Percentiles rank a stretch among this genome's conserved stretches.
Evolutionary conservation across 2,329 filamentous ascomycete species (phyloP).

Genomic region (Fusarium dimerum): DNA sequence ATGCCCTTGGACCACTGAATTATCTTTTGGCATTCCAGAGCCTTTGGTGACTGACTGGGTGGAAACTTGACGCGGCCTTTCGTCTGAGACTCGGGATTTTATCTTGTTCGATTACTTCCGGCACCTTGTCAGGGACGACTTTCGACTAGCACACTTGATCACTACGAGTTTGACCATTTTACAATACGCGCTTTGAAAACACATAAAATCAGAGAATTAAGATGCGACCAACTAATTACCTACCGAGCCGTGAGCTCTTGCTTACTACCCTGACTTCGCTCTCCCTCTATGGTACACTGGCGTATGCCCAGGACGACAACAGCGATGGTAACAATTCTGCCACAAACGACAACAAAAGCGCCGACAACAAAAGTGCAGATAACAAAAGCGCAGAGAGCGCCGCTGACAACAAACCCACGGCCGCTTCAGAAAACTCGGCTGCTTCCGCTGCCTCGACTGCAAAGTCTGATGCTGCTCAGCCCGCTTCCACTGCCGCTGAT

Average conservation of each 20-base stretch:
- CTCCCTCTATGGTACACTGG: constrained; percentile 32
- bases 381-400: constrained; percentile 13
- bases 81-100: constrained; percentile 1
- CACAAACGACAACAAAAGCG: constrained; percentile 6
- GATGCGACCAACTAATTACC: constrained; percentile 31
- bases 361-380: constrained; percentile 5
- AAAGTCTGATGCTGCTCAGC: constrained; percentile 11
- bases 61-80: constrained; percentile 8
- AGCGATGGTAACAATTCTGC: constrained; percentile 20
- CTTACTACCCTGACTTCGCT: constrained; percentile 30
- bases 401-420: constrained; percentile 4
- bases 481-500: constrained; percentile 15
- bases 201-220: constrained; percentile 5
- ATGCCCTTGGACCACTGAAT: constrained; percentile 5
- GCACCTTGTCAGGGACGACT: neutral
- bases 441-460: constrained; percentile 13
- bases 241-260: constrained; percentile 28
- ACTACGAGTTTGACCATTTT: neutral
- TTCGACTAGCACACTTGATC: neutral
- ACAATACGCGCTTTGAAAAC: constrained; percentile 5
- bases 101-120: neutral
- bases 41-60: constrained; percentile 3
- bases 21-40: constrained; percentile 18
- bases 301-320: constrained; percentile 34
- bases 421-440: constrained; percentile 9